Base-by-base conservation (phyloP, 768 basidiomycete genomes). In the Boletus eberwhitei region DNA sequence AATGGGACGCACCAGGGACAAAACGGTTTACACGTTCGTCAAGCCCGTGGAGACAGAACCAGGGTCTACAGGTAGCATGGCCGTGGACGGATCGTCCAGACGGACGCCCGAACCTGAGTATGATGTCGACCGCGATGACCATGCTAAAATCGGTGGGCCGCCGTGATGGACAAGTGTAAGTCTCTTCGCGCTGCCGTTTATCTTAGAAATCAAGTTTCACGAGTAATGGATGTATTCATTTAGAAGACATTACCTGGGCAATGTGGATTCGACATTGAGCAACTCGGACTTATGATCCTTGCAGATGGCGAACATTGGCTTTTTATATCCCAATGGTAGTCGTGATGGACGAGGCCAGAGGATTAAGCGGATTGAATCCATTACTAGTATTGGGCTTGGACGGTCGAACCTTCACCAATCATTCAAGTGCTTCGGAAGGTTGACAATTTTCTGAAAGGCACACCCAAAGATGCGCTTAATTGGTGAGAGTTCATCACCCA, bases 1-100 rank as follows among this genome's bases (percentile, higher is more conserved):
- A 42, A 60, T 58, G 52, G 66, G 67, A 36, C 56, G 60, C 14
- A 62, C 66, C 24, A 55, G 56, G 52, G 59, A 61, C 51, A 48
- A 55, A 52, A 44, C 36, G 5, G 36, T 50, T 53, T 50, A 47
- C 21, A 39, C 35, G 3, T 37, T 56, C 32, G 54, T 51, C 46
- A 43, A 37, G 14, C 53, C 49, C 22, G 38, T 59, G 37, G 35
- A 57, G 39, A 54, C 49, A 16, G 57, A 58, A 34, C 62, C 62
- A 19, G 26, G 24, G 24, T 48, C 48, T 13, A 52, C 53, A 22
- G 39, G 7, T 32, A 34, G 34, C 26, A 55, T 63, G 51, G 29
- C 31, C 16, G 7, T 45, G 11, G 54, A 36, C n/a, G 34, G 21
- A 16, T 29, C 55, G 16, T 35, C 42, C 19, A 22, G 16, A 43